A percentile compares a stretch with the other conserved stretches of the same genome.
phyloP scores from a whole-genome alignment of 106 monocot genomes.

The Iris macrosiphon region DNA sequence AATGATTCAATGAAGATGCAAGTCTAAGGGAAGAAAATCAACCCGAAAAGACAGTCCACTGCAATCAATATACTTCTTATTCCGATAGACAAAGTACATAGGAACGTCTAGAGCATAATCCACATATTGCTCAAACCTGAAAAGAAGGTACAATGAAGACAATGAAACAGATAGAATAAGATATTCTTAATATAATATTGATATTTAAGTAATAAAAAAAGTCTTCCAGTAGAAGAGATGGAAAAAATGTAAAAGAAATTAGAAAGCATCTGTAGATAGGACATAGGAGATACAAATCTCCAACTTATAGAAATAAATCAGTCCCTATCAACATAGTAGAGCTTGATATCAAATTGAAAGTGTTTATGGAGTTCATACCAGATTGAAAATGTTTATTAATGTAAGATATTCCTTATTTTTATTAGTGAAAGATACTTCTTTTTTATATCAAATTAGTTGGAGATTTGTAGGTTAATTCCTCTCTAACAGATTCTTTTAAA shows the following conservation, averaged over 20 bases:
- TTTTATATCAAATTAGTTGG: too few species aligned
- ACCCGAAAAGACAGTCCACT: conserved; percentile 97
- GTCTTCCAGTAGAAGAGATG: neutral
- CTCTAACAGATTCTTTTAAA: too few species aligned
- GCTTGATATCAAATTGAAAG: too few species aligned
- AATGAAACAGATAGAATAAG: neutral
- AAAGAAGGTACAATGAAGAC: conserved; percentile 5
- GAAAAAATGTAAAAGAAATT: neutral
- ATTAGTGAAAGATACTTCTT: too few species aligned
- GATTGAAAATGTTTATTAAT: too few species aligned
- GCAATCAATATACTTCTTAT: conserved; percentile 93
- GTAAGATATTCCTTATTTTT: too few species aligned
- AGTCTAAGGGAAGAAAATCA: conserved; percentile 19
- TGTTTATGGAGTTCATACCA: too few species aligned
- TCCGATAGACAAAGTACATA: conserved; percentile 96
- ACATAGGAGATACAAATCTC: neutral
- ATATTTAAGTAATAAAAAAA: neutral
- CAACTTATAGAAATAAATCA: too few species aligned
- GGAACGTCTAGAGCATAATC: conserved; percentile 97
- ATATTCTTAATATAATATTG: neutral
- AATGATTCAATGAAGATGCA: neutral
- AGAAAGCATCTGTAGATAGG: neutral
- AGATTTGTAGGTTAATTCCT: too few species aligned
- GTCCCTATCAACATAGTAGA: too few species aligned
- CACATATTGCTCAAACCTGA: conserved; percentile 93